Evolutionary conservation across 192 early-diverging fungal species (phyloP).

Genomic region (Podila verticillata): DNA sequence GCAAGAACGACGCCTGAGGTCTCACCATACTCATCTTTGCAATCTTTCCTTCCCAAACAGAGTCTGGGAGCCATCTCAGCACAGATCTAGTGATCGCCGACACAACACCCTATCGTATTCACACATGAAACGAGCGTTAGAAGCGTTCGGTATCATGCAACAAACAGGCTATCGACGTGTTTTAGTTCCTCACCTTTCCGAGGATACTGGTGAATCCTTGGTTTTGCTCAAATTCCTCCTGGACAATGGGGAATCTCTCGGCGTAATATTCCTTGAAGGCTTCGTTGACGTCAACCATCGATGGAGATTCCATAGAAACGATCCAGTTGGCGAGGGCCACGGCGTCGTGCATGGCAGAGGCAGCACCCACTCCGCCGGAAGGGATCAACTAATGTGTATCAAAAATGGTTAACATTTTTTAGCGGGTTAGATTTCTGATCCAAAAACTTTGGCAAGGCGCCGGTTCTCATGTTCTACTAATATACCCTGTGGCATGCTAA

Average conservation of each 20-base stretch:
- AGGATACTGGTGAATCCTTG: background rate
- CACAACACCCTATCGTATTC: no score
- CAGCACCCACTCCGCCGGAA: background rate
- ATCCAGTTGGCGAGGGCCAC: slow-evolving; percentile 1
- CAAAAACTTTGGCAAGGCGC: no score
- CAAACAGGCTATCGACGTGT: no score
- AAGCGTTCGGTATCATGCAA: no score
- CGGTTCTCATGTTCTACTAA: background rate
- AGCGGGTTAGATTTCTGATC: background rate
- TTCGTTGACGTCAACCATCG: background rate
- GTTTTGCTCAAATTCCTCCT: background rate
- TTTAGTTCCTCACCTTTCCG: background rate
- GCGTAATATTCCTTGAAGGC: background rate
- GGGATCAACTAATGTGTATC: background rate
- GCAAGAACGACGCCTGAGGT: no score
- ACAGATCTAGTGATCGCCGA: no score
- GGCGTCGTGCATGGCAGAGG: background rate
- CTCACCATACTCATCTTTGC: no score
- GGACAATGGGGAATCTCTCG: background rate
- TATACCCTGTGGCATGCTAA: slow-evolving; percentile 1
- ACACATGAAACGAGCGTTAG: no score
- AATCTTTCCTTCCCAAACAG: no score
- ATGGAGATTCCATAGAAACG: background rate
- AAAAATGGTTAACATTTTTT: no score
- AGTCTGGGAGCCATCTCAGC: no score